Base-by-base conservation (phyloP, 768 basidiomycete species). In the Asterophora parasitica region DNA sequence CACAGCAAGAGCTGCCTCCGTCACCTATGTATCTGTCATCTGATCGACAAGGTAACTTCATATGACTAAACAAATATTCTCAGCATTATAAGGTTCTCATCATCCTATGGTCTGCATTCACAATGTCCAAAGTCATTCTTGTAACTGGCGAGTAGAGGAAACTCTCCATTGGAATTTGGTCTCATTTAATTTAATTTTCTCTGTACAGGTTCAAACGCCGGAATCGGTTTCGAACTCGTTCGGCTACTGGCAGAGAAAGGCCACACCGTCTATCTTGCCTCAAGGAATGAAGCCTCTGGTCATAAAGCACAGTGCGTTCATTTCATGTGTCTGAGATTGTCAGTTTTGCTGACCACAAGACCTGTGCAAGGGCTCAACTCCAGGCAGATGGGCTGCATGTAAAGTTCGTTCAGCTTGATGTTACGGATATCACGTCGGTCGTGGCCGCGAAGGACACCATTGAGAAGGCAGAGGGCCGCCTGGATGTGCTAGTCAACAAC, bases 401-500 rank as follows among this genome's bases (percentile, higher is more conserved):
- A 19, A 61, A 64, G 28, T 59, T 59, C 30, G 62, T 75, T 32
- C 64, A 65, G 34, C 55, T 77, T 19, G 75, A 76, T 50, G 61
- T 75, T 23, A 71, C 67, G 4, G 61, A 70, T 28, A 15, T 58
- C 19, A 52, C 59, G 0, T 65, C 70, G 4, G 63, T 74, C 31
- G 44, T 57, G 10, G 61, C 65, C 11, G 71, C 74, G 0, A 66
- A 61, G 36, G 59, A 65, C 1, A 50, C 47, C 15, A 69, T 76
- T 36, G 65, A 71, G 46, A 60, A 64, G 9, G 62, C 55, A 1
- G 71, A 73, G 48, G 74, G 74, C 0, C 63, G 60, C 10, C 61
- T 76, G 32, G 71, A 76, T 54, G 68, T 73, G 4, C 64, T 76
- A 28, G 69, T 76, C 33, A 75, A 75, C 58, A 75, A 74, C 42